A percentile compares a stretch with the other conserved stretches of the same genome.
phyloP scores from a whole-genome alignment of 768 basidiomycete genomes.

The Psilocybe cyanescens region DNA sequence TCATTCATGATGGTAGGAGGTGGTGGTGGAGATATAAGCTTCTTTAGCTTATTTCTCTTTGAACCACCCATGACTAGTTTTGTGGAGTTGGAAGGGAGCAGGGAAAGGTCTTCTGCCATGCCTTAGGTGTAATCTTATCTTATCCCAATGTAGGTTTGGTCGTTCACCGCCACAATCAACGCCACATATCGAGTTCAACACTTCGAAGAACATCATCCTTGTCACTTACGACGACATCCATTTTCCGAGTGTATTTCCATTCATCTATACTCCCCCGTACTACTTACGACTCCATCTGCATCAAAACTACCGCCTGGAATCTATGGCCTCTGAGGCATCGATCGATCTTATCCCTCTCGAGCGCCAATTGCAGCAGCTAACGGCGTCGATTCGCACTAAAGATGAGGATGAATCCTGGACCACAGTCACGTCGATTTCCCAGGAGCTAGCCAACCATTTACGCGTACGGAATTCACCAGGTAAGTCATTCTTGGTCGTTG shows the following conservation, averaged over 20 bases:
- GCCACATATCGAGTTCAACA: background rate
- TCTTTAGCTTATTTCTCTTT: slow-evolving; percentile 65
- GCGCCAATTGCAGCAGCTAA: slow-evolving; percentile 38
- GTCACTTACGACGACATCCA: background rate
- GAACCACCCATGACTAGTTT: slow-evolving; percentile 45
- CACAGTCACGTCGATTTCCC: slow-evolving; percentile 53
- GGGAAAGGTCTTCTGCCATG: background rate
- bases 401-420: slow-evolving; percentile 49
- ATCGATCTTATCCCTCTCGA: slow-evolving; percentile 39
- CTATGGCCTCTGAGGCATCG: slow-evolving; percentile 20
- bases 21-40: slow-evolving; percentile 31
- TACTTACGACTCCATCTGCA: background rate
- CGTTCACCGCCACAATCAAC: slow-evolving; percentile 4
- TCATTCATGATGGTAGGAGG: slow-evolving; percentile 30
- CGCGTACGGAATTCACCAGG: slow-evolving; percentile 58
- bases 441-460: slow-evolving; percentile 64
- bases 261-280: background rate
- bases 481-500: slow-evolving; percentile 25
- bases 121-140: slow-evolving; percentile 13
- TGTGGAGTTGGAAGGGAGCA: slow-evolving; percentile 9
- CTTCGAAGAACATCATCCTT: background rate
- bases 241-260: background rate
- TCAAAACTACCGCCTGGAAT: background rate
- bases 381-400: slow-evolving; percentile 27
- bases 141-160: background rate